A percentile compares a stretch with the other conserved stretches of the same genome.
Conservation (phyloP, 768 basidiomycete species). For the Russula emetica region DNA sequence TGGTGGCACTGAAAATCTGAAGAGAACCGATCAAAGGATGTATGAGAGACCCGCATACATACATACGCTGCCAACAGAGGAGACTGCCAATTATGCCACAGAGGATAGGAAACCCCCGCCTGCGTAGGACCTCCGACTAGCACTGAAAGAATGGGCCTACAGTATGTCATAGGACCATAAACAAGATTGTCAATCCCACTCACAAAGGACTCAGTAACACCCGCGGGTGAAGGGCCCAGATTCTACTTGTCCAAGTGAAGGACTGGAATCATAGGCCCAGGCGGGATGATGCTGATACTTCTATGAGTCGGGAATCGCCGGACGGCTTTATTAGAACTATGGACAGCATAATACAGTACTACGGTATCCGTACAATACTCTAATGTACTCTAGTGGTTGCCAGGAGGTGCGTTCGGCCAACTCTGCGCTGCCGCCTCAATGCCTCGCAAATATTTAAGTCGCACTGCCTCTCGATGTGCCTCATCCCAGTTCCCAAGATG, state of each 20-base stretch:
- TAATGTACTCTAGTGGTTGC: constrained; percentile 31
- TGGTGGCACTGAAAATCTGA: constrained; percentile 9
- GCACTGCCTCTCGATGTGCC: constrained; percentile 57
- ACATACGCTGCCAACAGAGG: constrained; percentile 1
- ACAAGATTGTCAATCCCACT: neutral
- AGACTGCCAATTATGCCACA: neutral
- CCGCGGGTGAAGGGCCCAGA: neutral
- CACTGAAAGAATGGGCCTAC: neutral
- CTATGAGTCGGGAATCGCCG: neutral
- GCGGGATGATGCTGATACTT: neutral
- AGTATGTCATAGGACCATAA: neutral
- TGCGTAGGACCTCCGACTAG: neutral
- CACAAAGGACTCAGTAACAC: neutral
- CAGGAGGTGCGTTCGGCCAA: constrained; percentile 31
- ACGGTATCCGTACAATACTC: neutral
- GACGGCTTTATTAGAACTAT: neutral
- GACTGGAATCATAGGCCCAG: neutral
- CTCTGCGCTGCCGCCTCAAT: constrained; percentile 51
- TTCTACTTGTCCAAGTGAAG: neutral
- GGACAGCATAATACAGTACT: too few relatives aligned
- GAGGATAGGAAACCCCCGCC: neutral
- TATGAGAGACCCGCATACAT: neutral
- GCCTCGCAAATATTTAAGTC: constrained; percentile 68
- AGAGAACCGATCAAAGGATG: constrained; percentile 4
- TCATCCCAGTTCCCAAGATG: constrained; percentile 49